Percentiles rank a stretch among this genome's conserved stretches.
Conservation (phyloP, 1,139 yeast genomes). For the Lodderomyces theae region DNA sequence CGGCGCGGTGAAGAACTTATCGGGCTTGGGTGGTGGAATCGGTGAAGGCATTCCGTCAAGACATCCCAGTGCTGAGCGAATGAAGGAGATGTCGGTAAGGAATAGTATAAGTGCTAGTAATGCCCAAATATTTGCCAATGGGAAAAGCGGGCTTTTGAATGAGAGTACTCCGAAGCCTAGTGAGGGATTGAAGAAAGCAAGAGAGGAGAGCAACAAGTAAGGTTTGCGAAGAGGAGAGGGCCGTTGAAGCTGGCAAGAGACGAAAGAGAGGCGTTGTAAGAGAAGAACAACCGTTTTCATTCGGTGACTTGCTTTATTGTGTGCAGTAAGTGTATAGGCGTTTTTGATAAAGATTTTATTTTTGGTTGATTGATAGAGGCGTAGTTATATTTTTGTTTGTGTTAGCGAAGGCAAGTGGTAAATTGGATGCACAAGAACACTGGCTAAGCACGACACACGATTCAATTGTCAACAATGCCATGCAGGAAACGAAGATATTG, state of each 20-base stretch:
- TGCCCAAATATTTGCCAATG: conserved; percentile 45
- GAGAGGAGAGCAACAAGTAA: not conserved
- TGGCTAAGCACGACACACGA: too few species aligned
- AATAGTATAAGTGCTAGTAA: conserved; percentile 46
- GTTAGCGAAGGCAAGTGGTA: too few species aligned
- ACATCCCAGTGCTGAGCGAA: conserved; percentile 50
- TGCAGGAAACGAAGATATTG: conserved; percentile 6
- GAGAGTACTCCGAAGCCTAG: conserved; percentile 33
- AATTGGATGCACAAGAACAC: not conserved
- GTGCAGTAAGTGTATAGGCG: not conserved
- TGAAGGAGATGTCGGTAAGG: conserved; percentile 46
- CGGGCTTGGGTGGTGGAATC: conserved; percentile 34
- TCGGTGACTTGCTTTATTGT: not conserved
- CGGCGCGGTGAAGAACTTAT: conserved; percentile 14
- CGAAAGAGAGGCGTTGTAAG: not conserved
- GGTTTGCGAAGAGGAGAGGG: not conserved
- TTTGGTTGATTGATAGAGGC: too few species aligned
- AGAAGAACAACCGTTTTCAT: too few species aligned
- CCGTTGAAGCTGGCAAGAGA: too few species aligned
- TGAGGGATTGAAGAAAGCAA: not conserved
- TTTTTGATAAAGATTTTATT: not conserved
- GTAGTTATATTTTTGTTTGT: too few species aligned
- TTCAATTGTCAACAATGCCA: too few species aligned
- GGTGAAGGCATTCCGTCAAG: conserved; percentile 37
- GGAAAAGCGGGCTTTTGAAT: conserved; percentile 46